Conservation (phyloP, 441 rosid genomes). For the Populus hybrid region DNA sequence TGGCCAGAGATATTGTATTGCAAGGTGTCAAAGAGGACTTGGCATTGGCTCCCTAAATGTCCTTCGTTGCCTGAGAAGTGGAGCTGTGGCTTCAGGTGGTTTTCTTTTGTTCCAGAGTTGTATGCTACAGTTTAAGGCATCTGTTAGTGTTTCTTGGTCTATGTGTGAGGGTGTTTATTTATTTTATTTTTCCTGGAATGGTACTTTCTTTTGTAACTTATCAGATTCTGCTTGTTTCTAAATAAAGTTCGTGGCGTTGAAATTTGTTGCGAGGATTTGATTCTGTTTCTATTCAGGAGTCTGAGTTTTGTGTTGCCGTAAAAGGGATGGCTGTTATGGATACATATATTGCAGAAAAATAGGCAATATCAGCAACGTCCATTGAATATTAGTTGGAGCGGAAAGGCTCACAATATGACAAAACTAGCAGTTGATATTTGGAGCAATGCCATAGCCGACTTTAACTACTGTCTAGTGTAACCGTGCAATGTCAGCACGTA, state of each 20-base stretch:
- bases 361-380: neutral
- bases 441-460: too few relatives aligned
- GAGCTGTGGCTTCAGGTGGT: constrained; percentile 94
- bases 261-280: neutral
- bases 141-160: neutral
- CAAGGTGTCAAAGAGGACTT: constrained; percentile 58
- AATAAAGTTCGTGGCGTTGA: neutral
- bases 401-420: neutral
- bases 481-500: too few relatives aligned
- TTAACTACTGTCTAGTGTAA: too few relatives aligned
- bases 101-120: constrained; percentile 72
- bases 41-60: constrained; percentile 89
- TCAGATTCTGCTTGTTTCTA: neutral
- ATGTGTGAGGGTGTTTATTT: neutral
- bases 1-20: constrained; percentile 93
- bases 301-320: neutral
- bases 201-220: neutral
- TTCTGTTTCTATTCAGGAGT: neutral
- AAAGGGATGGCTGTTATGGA: neutral
- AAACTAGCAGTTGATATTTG: too few relatives aligned
- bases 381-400: neutral
- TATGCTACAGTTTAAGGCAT: constrained; percentile 45
- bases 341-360: neutral
- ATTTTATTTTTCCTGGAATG: neutral
- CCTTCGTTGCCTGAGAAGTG: constrained; percentile 80